phyloP scores from a whole-genome alignment of 2,329 filamentous ascomycete genomes.

The Penicillium sclerotigenum region DNA sequence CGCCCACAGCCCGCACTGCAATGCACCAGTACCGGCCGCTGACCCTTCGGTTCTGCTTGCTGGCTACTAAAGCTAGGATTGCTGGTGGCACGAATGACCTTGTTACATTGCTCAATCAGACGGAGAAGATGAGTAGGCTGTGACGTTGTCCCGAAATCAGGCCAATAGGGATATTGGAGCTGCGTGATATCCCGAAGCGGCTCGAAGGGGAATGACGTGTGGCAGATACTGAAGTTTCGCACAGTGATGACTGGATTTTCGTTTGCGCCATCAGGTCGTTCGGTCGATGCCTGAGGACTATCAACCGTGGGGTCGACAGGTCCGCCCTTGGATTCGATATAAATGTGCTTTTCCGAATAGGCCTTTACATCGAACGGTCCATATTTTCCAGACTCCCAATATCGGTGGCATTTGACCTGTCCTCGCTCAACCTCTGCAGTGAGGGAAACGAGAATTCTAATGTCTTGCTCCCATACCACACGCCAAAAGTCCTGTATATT shows the following conservation, averaged over 20 bases:
- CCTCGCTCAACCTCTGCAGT: conserved; percentile 92
- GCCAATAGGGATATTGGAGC: conserved; percentile 93
- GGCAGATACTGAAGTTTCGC: conserved; percentile 80
- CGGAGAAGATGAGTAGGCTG: conserved; percentile 82
- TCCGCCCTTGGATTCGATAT: conserved; percentile 61
- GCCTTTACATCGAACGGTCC: conserved; percentile 71
- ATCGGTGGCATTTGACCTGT: conserved; percentile 90
- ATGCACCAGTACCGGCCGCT: conserved; percentile 81
- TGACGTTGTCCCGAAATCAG: conserved; percentile 90
- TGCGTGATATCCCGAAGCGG: conserved; percentile 92
- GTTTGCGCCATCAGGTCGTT: conserved; percentile 29
- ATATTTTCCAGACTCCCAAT: conserved; percentile 79
- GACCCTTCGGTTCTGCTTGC: conserved; percentile 55
- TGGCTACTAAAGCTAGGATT: conserved; percentile 27
- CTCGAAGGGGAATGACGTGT: conserved; percentile 72
- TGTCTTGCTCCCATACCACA: conserved; percentile 93
- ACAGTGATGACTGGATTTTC: conserved; percentile 69
- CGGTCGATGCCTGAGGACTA: background rate
- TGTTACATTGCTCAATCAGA: conserved; percentile 82
- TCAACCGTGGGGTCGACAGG: conserved; percentile 29
- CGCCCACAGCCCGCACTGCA: conserved; percentile 95
- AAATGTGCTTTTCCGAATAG: conserved; percentile 78
- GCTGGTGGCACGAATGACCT: conserved; percentile 51
- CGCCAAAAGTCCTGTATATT: conserved; percentile 85
- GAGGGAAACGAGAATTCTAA: conserved; percentile 92